Evolutionary conservation across 306 rosid species (phyloP).

Genomic region (Acacia acuminata): DNA sequence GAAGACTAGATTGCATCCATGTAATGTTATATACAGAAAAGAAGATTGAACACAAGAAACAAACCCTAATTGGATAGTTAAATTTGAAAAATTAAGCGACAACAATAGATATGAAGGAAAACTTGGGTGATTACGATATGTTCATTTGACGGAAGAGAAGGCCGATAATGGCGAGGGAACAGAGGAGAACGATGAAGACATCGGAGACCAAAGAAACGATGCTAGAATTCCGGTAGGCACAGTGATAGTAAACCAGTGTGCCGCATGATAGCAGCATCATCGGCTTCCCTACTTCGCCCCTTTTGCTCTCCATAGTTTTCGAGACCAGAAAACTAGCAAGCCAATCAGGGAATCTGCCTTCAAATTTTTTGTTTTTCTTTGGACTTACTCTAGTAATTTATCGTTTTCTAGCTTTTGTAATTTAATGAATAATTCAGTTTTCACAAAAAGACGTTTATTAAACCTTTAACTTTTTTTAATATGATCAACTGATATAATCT

Average conservation of each 20-base stretch:
- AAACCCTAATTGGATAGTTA: neutral
- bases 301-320: conserved; percentile 6
- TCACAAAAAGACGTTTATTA: too few species aligned
- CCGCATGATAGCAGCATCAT: conserved; percentile 61
- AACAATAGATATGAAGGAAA: neutral
- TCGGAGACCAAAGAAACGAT: conserved; percentile 79
- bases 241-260: conserved; percentile 77
- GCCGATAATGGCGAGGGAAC: conserved; percentile 95
- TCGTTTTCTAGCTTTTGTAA: too few species aligned
- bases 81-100: neutral
- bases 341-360: neutral
- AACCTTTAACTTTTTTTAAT: too few species aligned
- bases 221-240: conserved; percentile 71
- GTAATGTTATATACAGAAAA: neutral
- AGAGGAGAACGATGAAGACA: conserved; percentile 87
- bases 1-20: neutral
- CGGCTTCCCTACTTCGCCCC: conserved; percentile 51
- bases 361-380: too few species aligned
- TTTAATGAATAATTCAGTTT: too few species aligned
- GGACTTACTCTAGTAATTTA: too few species aligned
- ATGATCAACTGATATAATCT: too few species aligned
- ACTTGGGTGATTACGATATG: conserved; percentile 30
- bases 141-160: conserved; percentile 89
- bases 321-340: neutral
- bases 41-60: neutral